Conservation (phyloP, 2,329 filamentous ascomycete genomes). For the Ceratocystis colombiana region DNA sequence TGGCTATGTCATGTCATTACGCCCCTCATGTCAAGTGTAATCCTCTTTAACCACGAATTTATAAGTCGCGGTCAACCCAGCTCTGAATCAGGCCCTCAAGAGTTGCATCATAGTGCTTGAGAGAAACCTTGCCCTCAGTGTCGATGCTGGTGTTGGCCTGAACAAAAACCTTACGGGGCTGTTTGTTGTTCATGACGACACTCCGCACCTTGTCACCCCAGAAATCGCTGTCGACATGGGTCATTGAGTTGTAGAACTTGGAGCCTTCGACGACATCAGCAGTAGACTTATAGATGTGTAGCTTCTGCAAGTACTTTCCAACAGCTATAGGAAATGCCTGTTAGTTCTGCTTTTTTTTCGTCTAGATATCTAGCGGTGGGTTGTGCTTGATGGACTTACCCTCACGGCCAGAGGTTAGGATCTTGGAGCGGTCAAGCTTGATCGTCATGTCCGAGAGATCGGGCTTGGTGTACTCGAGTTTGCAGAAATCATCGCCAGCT, state of each 20-base stretch:
- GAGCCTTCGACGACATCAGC: conserved; percentile 71
- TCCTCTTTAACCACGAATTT: conserved; percentile 25
- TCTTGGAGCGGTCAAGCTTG: conserved; percentile 73
- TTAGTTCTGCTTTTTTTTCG: conserved; percentile 27
- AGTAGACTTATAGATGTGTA: conserved; percentile 87
- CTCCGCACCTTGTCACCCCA: conserved; percentile 73
- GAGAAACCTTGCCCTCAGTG: conserved; percentile 55
- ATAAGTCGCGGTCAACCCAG: conserved; percentile 55
- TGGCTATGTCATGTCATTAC: not conserved
- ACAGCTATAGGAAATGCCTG: conserved; percentile 46
- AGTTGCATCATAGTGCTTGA: conserved; percentile 80
- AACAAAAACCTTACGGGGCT: conserved; percentile 83
- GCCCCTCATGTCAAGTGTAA: not conserved
- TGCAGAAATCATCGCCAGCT: conserved; percentile 78
- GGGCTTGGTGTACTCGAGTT: conserved; percentile 61
- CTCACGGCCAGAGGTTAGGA: conserved; percentile 68
- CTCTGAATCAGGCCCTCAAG: conserved; percentile 74
- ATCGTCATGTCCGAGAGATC: conserved; percentile 75
- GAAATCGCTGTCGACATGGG: conserved; percentile 67
- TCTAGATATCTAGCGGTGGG: not conserved
- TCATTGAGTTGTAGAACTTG: conserved; percentile 74
- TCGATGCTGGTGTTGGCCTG: conserved; percentile 79
- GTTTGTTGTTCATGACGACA: conserved; percentile 64
- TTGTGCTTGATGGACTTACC: conserved; percentile 33
- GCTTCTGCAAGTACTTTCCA: conserved; percentile 75